phyloP scores from a whole-genome alignment of 169 alveolate genomes.

The Toxoplasma gondii region DNA sequence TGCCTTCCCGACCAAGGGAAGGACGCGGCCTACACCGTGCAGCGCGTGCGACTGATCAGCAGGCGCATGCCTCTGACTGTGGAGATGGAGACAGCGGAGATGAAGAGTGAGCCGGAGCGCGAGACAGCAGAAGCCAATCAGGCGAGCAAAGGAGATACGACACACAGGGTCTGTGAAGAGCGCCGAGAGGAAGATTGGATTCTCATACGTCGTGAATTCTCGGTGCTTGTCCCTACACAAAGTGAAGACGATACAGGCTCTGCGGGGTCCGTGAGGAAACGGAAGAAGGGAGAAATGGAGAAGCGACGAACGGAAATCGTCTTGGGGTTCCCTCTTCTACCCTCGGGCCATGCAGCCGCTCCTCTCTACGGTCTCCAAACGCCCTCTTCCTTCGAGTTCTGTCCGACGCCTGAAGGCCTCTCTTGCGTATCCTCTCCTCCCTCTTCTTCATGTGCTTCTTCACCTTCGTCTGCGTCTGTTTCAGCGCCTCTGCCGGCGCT shows the following conservation, averaged over 20 bases:
- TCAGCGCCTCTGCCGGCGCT: not conserved
- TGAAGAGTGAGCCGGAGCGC: too few relatives aligned
- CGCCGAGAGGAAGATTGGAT: not conserved
- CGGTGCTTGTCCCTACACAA: not conserved
- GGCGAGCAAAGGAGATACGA: too few relatives aligned
- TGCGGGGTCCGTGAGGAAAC: not conserved
- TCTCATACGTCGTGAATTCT: not conserved
- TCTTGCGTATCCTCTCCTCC: not conserved
- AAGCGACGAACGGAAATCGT: not conserved
- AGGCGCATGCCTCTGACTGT: not conserved
- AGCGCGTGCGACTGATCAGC: not conserved
- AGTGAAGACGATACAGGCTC: not conserved
- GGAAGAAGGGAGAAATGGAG: not conserved
- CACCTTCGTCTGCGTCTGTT: not conserved
- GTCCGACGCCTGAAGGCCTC: not conserved
- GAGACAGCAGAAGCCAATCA: too few relatives aligned
- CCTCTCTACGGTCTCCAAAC: not conserved
- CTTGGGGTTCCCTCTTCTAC: not conserved
- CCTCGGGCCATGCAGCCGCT: conserved; percentile 14
- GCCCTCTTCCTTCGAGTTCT: too few relatives aligned
- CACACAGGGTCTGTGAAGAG: too few relatives aligned
- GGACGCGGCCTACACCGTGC: not conserved
- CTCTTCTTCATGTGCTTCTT: not conserved
- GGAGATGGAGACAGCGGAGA: not conserved
- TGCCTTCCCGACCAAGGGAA: not conserved